Conservation (phyloP, 768 basidiomycete genomes). For the Hirschioporus abietinus region DNA sequence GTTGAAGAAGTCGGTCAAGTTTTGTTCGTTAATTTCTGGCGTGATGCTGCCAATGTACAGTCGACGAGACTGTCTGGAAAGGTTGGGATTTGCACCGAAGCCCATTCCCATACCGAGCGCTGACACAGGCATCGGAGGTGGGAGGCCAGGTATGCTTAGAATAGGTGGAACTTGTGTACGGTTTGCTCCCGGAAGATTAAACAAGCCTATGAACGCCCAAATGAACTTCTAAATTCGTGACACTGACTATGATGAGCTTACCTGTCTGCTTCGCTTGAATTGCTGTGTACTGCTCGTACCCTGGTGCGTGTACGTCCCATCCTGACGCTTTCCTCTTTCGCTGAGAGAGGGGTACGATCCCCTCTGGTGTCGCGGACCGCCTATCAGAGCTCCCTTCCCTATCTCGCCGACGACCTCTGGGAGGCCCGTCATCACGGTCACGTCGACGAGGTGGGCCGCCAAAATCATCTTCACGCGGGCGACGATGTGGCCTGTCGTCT, state of each 20-base stretch:
- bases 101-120: conserved; percentile 89
- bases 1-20: conserved; percentile 92
- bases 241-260: conserved; percentile 25
- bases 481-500: conserved; percentile 26
- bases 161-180: conserved; percentile 83
- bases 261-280: conserved; percentile 99
- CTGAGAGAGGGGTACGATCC: conserved; percentile 74
- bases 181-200: conserved; percentile 95
- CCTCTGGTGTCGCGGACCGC: conserved; percentile 88
- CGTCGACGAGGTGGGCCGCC: conserved; percentile 21
- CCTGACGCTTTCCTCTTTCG: conserved; percentile 85
- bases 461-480: conserved; percentile 13
- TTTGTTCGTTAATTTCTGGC: conserved; percentile 89
- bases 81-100: conserved; percentile 79
- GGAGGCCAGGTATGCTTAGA: conserved; percentile 73
- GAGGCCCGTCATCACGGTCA: conserved; percentile 30
- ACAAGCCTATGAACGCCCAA: conserved; percentile 57
- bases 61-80: conserved; percentile 89
- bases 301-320: conserved; percentile 95
- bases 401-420: conserved; percentile 45
- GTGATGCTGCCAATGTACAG: conserved; percentile 98
- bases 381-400: conserved; percentile 69
- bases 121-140: conserved; percentile 78
- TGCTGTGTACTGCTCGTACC: conserved; percentile 92
- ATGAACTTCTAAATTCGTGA: conserved; percentile 12